Percentiles rank a stretch among this genome's conserved stretches.
These are phyloP conservation scores for Eimeria sp. DNA, from an alignment of 169 alveolate species.

Conservation along the genomic window DNA sequence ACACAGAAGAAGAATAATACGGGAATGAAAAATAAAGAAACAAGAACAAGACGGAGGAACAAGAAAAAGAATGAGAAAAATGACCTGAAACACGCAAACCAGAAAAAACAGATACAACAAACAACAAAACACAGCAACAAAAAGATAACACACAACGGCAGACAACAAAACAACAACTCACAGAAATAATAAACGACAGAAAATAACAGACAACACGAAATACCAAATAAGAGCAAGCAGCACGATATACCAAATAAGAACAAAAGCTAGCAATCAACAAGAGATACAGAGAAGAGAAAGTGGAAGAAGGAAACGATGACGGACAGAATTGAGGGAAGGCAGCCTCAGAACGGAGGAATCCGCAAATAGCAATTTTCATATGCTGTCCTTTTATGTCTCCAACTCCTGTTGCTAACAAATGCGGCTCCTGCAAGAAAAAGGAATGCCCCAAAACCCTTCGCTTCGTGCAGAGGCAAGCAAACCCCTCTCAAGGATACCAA, in stretches of 20 bases:
- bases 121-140: neutral
- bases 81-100: too few relatives aligned
- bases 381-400: neutral
- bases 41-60: too few relatives aligned
- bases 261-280: neutral
- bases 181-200: neutral
- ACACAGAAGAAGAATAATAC: neutral
- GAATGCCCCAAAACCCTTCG: neutral
- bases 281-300: neutral
- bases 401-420: neutral
- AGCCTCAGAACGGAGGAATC: slow-evolving; percentile 36
- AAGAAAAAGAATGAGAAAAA: too few relatives aligned
- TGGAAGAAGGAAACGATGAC: neutral
- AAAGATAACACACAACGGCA: neutral
- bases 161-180: neutral
- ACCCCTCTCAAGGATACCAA: neutral
- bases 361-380: neutral
- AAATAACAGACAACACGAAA: neutral
- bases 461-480: neutral
- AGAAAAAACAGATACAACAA: neutral
- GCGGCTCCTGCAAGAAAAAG: slow-evolving; percentile 13
- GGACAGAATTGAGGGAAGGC: slow-evolving; percentile 19
- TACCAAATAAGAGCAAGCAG: neutral
- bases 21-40: too few relatives aligned
- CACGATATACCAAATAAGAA: neutral